Conservation (phyloP, 192 early-diverging fungal species). For the Haplosporangium gracile region DNA sequence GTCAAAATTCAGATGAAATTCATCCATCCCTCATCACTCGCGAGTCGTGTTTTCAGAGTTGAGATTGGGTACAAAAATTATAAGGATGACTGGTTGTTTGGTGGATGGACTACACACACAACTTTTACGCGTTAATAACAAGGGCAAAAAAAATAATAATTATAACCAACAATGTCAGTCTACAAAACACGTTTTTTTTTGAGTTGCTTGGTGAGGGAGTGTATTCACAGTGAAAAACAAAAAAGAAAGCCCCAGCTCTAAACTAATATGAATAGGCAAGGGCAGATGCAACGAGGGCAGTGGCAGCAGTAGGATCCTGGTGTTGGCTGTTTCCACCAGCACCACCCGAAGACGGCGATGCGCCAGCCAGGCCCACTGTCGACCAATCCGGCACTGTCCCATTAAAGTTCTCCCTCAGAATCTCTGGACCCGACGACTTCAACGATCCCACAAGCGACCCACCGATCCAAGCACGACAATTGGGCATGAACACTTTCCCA, state of each 20-base stretch:
- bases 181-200: neutral
- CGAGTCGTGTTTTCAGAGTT: no score
- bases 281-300: slow-evolving; percentile 32
- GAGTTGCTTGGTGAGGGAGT: neutral
- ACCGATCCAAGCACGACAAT: slow-evolving; percentile 87
- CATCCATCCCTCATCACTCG: no score
- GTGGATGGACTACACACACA: no score
- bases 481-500: slow-evolving; percentile 74
- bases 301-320: slow-evolving; percentile 9
- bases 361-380: slow-evolving; percentile 15
- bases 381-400: slow-evolving; percentile 78
- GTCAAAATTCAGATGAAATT: no score
- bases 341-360: neutral
- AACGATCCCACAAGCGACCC: slow-evolving; percentile 83
- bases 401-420: slow-evolving; percentile 74
- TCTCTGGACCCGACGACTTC: slow-evolving; percentile 78
- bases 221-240: neutral
- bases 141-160: neutral
- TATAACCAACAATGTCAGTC: neutral
- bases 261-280: slow-evolving; percentile 37
- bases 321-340: neutral
- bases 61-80: neutral
- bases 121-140: no score
- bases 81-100: no score
- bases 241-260: neutral